Conservation (phyloP, 768 basidiomycete species). For the Russula lepida region DNA sequence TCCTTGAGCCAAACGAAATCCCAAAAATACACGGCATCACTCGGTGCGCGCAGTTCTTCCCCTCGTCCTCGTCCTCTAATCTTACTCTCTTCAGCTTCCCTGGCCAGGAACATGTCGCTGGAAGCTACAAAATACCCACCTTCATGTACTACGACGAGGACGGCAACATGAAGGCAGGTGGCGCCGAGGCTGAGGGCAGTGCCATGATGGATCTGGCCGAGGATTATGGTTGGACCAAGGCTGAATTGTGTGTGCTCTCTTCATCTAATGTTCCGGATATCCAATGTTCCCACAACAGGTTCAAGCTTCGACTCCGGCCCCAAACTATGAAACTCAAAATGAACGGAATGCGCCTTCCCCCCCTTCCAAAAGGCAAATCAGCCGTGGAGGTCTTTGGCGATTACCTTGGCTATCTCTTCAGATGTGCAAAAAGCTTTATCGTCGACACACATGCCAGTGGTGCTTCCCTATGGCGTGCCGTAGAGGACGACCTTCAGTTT, state of each 20-base stretch:
- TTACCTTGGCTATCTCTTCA: slow-evolving; percentile 66
- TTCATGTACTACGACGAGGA: slow-evolving; percentile 63
- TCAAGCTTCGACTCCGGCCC: slow-evolving; percentile 73
- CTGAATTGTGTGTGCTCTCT: slow-evolving; percentile 52
- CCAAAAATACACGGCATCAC: slow-evolving; percentile 78
- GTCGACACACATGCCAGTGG: slow-evolving; percentile 80
- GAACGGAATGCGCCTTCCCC: slow-evolving; percentile 74
- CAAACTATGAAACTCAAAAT: slow-evolving; percentile 72
- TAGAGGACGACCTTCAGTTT: slow-evolving; percentile 62
- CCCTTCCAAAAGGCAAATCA: slow-evolving; percentile 56
- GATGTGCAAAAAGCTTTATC: slow-evolving; percentile 68
- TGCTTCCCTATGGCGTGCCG: slow-evolving; percentile 54
- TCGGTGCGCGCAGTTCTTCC: slow-evolving; percentile 37
- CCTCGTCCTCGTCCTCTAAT: background rate
- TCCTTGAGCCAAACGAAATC: slow-evolving; percentile 72
- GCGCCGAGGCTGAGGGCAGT: slow-evolving; percentile 66
- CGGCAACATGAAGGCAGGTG: slow-evolving; percentile 61
- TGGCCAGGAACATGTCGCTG: slow-evolving; percentile 79
- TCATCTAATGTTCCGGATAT: background rate
- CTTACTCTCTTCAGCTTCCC: slow-evolving; percentile 47
- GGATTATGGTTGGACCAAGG: slow-evolving; percentile 69
- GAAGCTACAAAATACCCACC: slow-evolving; percentile 78
- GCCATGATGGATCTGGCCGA: slow-evolving; percentile 56
- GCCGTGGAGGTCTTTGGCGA: slow-evolving; percentile 74
- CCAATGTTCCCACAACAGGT: slow-evolving; percentile 33